Evolutionary conservation across 1,284 basidiomycete species (phyloP).

Genomic region (Cryptococcus deneoformans): DNA sequence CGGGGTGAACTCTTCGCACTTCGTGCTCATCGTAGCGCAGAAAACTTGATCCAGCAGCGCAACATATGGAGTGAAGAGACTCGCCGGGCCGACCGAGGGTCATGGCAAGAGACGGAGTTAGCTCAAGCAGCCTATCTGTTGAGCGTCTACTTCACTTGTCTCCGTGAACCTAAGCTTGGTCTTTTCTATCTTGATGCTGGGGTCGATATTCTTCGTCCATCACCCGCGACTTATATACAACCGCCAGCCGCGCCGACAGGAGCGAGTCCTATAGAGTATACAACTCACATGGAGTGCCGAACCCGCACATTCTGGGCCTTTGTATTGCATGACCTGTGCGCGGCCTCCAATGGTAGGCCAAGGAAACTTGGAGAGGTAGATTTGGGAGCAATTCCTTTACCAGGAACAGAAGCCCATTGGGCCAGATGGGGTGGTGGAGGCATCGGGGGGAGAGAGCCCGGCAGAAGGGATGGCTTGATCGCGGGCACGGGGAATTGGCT

Average conservation of each 20-base stretch:
- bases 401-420: conserved; percentile 42
- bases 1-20: conserved; percentile 46
- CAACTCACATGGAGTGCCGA: conserved; percentile 40
- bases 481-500: conserved; percentile 22
- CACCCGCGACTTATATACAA: conserved; percentile 16
- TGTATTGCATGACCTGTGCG: conserved; percentile 45
- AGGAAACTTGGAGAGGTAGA: conserved; percentile 39
- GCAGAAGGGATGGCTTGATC: conserved; percentile 30
- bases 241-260: conserved; percentile 25
- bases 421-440: conserved; percentile 25
- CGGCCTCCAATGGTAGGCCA: conserved; percentile 36
- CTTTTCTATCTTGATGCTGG: conserved; percentile 47
- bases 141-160: conserved; percentile 46
- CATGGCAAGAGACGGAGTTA: conserved; percentile 50
- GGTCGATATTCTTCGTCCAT: conserved; percentile 33
- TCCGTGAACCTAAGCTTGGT: conserved; percentile 43
- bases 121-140: conserved; percentile 47
- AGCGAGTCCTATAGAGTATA: conserved; percentile 30
- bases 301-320: conserved; percentile 48
- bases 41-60: conserved; percentile 33
- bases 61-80: conserved; percentile 31
- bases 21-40: conserved; percentile 34
- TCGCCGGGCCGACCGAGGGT: conserved; percentile 26
- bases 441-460: conserved; percentile 32
- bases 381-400: conserved; percentile 38